Conservation (phyloP, 2,329 filamentous ascomycete species). For the Emergomyces pasteurianus region DNA sequence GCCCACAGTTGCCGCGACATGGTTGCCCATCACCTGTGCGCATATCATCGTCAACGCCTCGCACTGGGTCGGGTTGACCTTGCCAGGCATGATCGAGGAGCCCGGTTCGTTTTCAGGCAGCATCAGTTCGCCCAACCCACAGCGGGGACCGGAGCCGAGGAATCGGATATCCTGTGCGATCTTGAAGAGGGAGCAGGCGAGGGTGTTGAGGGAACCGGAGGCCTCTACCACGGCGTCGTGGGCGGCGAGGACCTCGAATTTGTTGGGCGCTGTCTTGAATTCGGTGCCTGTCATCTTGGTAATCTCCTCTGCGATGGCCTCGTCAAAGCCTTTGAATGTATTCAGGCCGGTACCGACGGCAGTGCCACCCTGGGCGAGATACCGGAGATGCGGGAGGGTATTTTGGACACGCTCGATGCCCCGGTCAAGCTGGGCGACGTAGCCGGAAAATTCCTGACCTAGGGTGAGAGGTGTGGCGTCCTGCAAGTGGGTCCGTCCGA, state of each 20-base stretch:
- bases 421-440: constrained; percentile 86
- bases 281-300: constrained; percentile 82
- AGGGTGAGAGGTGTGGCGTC: constrained; percentile 93
- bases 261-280: constrained; percentile 96
- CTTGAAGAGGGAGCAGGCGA: constrained; percentile 87
- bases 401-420: constrained; percentile 79
- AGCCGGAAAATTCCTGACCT: constrained; percentile 95
- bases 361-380: constrained; percentile 89
- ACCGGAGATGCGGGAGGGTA: constrained; percentile 68
- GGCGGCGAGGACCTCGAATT: constrained; percentile 92
- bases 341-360: constrained; percentile 96
- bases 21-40: constrained; percentile 95
- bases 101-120: constrained; percentile 97
- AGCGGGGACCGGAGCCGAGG: constrained; percentile 88
- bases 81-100: constrained; percentile 97
- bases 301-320: constrained; percentile 83
- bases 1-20: constrained; percentile 82
- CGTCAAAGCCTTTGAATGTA: constrained; percentile 91
- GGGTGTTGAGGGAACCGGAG: constrained; percentile 83
- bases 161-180: constrained; percentile 97
- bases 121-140: constrained; percentile 83
- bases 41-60: constrained; percentile 97
- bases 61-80: constrained; percentile 98
- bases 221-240: constrained; percentile 95
- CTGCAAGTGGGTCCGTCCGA: constrained; percentile 92